Base-by-base conservation (phyloP, 441 rosid species). In the Cnidoscolus chayamansa region DNA sequence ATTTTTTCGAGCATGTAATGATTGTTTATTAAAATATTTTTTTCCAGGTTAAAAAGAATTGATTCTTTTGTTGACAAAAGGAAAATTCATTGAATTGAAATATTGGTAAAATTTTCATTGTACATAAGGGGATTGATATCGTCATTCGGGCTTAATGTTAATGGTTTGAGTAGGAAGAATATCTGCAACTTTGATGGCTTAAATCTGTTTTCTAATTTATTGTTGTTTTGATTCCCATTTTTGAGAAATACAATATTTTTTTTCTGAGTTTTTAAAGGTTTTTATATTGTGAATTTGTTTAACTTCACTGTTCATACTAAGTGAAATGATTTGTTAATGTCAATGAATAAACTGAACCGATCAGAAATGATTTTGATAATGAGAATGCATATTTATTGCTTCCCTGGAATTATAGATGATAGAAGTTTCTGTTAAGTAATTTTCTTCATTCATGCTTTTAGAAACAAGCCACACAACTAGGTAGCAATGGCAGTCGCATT, bases 401-500 rank as follows among this genome's bases (percentile, higher is more conserved):
- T 19, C 5, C 3, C 4, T 58, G 35, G 30, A 8, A 20, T 32
- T 59, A 5, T 31, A n/a, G 32, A 5, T 15, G 4, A 20, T 19
- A 45, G 25, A 5, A 37, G 17, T 37, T 56, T 2, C n/a, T 25
- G 45, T 40, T 40, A 0, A 40, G 6, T 30, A n/a, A 43, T 19
- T 71, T 19, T 6, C n/a, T 3, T 20, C 8, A 2, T 8, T 3
- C 59, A 1, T 45, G 2, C 6, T 75, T 73, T 73, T 54, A 81
- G 73, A 47, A 59, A 58, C 7, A 79, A 77, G 6, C 51, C 54
- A 6, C 37, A 47, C 37, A 40, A 47, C 0, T 40, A 25, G n/a
- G 3, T 74, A 73, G 80, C 73, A 25, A 90, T 95, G 98, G 94
- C 88, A 7, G 85, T 84, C 51, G 2, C 90, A 0, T 88, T 95